These are phyloP conservation scores for Haplosporangium sp. DNA, from an alignment of 371 early-diverging fungal genomes.

Conservation along the genomic window DNA sequence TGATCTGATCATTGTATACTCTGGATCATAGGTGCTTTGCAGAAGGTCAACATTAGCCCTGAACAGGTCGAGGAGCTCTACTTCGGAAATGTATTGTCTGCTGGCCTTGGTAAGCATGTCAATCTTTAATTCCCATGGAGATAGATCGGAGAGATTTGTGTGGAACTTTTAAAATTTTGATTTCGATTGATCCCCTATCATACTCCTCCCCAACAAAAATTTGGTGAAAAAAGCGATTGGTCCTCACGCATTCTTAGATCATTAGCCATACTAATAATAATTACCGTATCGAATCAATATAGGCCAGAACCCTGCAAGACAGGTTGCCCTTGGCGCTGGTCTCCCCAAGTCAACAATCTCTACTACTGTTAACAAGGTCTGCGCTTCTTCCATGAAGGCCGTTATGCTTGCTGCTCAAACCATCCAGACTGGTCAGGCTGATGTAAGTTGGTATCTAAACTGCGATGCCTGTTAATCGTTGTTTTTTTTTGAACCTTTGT, in stretches of 20 bases:
- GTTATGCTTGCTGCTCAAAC: slow-evolving; percentile 88
- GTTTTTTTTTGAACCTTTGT: background rate
- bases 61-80: slow-evolving; percentile 85
- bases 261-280: slow-evolving; percentile 1
- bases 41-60: slow-evolving; percentile 74
- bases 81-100: slow-evolving; percentile 91
- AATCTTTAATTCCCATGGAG: background rate
- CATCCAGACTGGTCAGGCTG: slow-evolving; percentile 86
- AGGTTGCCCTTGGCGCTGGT: slow-evolving; percentile 94
- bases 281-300: background rate
- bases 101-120: slow-evolving; percentile 64
- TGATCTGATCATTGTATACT: background rate
- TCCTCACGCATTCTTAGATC: background rate
- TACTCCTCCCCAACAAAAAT: too few species aligned
- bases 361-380: slow-evolving; percentile 98
- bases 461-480: background rate
- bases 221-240: too few species aligned
- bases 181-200: background rate
- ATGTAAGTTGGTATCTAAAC: slow-evolving; percentile 57
- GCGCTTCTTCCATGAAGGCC: slow-evolving; percentile 97
- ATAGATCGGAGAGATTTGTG: background rate
- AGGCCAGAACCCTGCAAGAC: slow-evolving; percentile 97
- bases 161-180: too few species aligned
- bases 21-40: slow-evolving; percentile 71
- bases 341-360: slow-evolving; percentile 76